A percentile compares a stretch with the other conserved stretches of the same genome.
Evolutionary conservation across 2,329 filamentous ascomycete species (phyloP).

Genomic region (Colletotrichum destructivum): DNA sequence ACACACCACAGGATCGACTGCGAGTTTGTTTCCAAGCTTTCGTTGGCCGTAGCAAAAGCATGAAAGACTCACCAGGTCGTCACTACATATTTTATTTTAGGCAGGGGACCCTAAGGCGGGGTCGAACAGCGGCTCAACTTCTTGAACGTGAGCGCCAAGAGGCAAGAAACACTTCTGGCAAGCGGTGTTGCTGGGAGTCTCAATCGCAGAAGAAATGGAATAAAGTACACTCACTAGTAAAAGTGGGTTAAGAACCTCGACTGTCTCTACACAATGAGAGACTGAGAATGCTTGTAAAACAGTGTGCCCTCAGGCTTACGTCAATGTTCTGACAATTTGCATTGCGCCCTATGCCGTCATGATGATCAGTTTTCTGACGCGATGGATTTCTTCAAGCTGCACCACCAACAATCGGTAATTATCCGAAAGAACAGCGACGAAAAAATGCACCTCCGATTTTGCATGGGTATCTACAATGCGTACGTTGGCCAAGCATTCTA

Average conservation of each 20-base stretch:
- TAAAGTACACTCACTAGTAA: background rate
- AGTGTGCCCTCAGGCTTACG: constrained; percentile 1
- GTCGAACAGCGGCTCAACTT: too few species aligned
- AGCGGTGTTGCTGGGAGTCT: background rate
- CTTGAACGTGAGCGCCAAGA: too few species aligned
- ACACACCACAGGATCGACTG: too few species aligned
- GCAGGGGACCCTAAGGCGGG: too few species aligned
- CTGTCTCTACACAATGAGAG: background rate
- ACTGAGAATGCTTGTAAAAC: background rate
- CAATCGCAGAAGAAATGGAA: background rate
- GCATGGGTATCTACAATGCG: background rate
- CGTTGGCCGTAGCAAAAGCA: too few species aligned
- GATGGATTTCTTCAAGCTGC: too few species aligned
- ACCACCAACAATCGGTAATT: background rate
- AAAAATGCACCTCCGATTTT: background rate
- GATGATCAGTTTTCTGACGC: background rate
- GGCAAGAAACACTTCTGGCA: background rate
- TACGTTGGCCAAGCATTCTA: background rate
- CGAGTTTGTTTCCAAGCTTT: too few species aligned
- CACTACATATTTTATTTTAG: too few species aligned
- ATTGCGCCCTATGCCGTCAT: constrained; percentile 7
- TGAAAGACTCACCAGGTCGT: too few species aligned
- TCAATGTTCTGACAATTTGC: background rate
- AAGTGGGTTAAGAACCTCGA: background rate
- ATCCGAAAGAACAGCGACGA: too few species aligned